Conservation (phyloP, 1,284 basidiomycete species). For the Agaricales sp. region DNA sequence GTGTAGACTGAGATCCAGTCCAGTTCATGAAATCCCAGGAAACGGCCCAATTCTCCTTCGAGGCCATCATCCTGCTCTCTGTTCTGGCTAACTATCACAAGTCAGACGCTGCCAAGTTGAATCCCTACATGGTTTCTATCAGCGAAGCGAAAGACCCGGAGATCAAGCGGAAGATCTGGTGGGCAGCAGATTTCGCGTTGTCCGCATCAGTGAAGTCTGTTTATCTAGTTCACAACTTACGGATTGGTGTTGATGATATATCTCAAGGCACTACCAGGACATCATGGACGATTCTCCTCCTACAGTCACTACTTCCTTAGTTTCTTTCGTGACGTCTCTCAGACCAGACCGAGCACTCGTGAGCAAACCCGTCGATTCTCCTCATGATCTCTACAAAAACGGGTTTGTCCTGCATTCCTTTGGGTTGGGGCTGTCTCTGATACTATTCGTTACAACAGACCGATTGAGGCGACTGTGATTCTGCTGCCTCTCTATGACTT, state of each 20-base stretch:
- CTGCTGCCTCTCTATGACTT: conserved; percentile 53
- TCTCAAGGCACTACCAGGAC: conserved; percentile 40
- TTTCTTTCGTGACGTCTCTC: conserved; percentile 37
- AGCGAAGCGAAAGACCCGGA: conserved; percentile 33
- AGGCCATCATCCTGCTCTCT: conserved; percentile 43
- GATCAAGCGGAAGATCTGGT: conserved; percentile 44
- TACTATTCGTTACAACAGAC: conserved; percentile 24
- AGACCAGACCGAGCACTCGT: conserved; percentile 40
- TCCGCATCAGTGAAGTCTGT: conserved; percentile 39
- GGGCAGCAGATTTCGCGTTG: conserved; percentile 43
- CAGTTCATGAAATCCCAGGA: conserved; percentile 45
- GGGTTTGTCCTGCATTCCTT: neutral
- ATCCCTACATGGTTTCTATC: conserved; percentile 49
- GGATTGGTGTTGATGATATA: neutral
- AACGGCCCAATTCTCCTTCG: conserved; percentile 45
- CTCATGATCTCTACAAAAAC: too few species aligned
- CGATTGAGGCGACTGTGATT: conserved; percentile 47
- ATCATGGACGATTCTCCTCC: conserved; percentile 41
- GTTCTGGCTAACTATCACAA: conserved; percentile 59
- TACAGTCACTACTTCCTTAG: conserved; percentile 35
- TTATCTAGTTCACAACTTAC: neutral
- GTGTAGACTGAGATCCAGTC: neutral
- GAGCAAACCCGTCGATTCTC: too few species aligned
- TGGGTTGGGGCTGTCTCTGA: neutral
- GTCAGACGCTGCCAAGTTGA: conserved; percentile 53